phyloP scores from a whole-genome alignment of 2,329 filamentous ascomycete species.

The Penicillium sp. region DNA sequence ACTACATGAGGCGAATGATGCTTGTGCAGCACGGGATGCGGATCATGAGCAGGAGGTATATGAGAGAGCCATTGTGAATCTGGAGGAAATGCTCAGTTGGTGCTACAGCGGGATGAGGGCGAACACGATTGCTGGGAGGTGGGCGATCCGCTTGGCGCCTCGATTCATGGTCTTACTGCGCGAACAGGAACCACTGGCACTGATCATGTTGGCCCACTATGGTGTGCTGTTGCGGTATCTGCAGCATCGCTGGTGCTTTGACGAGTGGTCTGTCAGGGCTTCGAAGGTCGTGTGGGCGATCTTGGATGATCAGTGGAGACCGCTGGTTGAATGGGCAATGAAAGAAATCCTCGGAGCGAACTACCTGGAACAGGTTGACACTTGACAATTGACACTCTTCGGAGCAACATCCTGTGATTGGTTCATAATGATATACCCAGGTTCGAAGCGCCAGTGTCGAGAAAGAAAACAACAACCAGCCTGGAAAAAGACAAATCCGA shows the following conservation, averaged over 20 bases:
- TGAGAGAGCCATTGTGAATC: conserved; percentile 26
- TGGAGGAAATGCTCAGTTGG: conserved; percentile 29
- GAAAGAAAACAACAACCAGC: too few relatives aligned
- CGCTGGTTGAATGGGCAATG: conserved; percentile 34
- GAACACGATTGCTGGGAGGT: conserved; percentile 47
- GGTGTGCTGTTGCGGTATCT: conserved; percentile 59
- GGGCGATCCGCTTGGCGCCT: conserved; percentile 38
- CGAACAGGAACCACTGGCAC: conserved; percentile 38
- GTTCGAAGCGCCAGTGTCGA: background rate
- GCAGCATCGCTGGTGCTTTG: conserved; percentile 63
- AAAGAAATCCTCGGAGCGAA: conserved; percentile 29
- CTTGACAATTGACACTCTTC: conserved; percentile 1
- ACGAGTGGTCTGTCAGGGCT: conserved; percentile 64
- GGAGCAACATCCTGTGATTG: background rate
- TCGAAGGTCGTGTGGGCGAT: conserved; percentile 57
- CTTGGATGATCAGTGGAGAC: conserved; percentile 34
- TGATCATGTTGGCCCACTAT: conserved; percentile 64
- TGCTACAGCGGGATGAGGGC: conserved; percentile 48
- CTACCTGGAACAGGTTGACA: conserved; percentile 15
- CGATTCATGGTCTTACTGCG: conserved; percentile 39
- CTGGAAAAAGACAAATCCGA: background rate
- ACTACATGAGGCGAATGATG: conserved; percentile 30
- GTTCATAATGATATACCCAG: conserved; percentile 2
- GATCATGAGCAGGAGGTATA: conserved; percentile 29
- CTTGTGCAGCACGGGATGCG: conserved; percentile 18